phyloP scores from a whole-genome alignment of 2,329 filamentous ascomycete genomes.

The Lachnellula cervina region DNA sequence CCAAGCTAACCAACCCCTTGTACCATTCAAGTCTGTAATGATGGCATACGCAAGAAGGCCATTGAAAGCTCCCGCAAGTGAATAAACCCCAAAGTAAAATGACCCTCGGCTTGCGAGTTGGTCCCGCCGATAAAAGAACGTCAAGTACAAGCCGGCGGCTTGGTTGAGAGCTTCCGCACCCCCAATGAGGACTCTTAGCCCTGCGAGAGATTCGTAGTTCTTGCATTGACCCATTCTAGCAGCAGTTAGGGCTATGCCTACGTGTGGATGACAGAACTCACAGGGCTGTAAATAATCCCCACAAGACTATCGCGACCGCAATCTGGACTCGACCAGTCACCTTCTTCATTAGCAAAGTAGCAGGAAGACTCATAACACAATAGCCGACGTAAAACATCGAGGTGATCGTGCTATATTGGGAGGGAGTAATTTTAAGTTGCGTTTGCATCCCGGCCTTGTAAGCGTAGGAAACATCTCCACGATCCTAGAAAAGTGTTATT shows the following conservation, averaged over 20 bases:
- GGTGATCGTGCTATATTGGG: background rate
- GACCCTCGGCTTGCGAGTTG: background rate
- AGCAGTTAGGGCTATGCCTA: background rate
- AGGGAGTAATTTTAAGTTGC: background rate
- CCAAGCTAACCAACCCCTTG: background rate
- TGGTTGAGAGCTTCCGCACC: background rate
- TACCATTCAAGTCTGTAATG: background rate
- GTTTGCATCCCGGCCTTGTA: background rate
- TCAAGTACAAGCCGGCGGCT: background rate
- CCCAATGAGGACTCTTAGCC: background rate
- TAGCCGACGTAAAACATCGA: background rate
- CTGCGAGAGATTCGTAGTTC: background rate
- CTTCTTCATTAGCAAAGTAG: background rate
- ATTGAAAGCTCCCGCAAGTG: background rate
- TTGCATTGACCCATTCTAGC: background rate
- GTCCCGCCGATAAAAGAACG: background rate
- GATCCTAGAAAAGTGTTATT: background rate
- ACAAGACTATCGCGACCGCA: background rate
- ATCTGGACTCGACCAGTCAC: background rate
- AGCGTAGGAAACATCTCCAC: background rate
- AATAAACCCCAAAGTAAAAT: background rate
- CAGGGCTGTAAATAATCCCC: background rate
- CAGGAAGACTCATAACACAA: background rate
- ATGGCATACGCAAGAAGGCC: background rate
- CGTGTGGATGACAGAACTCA: background rate